Percentiles rank a stretch among this genome's conserved stretches.
Evolutionary conservation across 371 early-diverging fungal genomes (phyloP).

Genomic region (Amoeboaphelidium protococcarum): DNA sequence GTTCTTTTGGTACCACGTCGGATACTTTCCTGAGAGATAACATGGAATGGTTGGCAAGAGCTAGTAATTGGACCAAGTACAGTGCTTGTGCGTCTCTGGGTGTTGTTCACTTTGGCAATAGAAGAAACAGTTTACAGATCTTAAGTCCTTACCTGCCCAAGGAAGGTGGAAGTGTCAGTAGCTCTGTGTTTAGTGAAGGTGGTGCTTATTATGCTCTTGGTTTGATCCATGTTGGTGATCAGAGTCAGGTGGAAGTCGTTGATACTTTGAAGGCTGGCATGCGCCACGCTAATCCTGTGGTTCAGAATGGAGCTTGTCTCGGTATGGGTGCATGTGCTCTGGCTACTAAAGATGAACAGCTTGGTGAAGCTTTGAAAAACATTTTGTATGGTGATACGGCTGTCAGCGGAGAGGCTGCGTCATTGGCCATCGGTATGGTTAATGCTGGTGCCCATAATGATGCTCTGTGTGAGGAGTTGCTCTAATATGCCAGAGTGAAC

Average conservation of each 20-base stretch:
- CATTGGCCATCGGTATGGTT: slow-evolving; percentile 86
- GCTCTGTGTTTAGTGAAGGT: slow-evolving; percentile 78
- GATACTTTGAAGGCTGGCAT: slow-evolving; percentile 12
- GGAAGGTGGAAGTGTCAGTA: slow-evolving; percentile 35
- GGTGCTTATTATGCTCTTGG: slow-evolving; percentile 95
- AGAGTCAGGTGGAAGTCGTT: slow-evolving; percentile 46
- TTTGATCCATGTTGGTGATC: slow-evolving; percentile 72
- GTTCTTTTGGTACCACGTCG: slow-evolving; percentile 93
- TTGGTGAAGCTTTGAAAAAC: slow-evolving; percentile 59
- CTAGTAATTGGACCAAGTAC: slow-evolving; percentile 97
- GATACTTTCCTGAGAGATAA: slow-evolving; percentile 94
- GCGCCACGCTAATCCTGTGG: slow-evolving; percentile 60
- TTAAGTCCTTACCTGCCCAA: slow-evolving; percentile 81
- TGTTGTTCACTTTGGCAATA: slow-evolving; percentile 93
- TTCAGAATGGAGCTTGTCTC: slow-evolving; percentile 93
- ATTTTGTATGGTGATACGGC: slow-evolving; percentile 77
- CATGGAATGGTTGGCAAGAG: slow-evolving; percentile 86
- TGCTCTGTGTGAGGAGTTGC: slow-evolving; percentile 68
- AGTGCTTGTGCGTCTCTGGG: slow-evolving; percentile 95
- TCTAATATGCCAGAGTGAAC: slow-evolving; percentile 81
- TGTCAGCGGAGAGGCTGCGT: slow-evolving; percentile 92
- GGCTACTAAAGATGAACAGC: slow-evolving; percentile 66
- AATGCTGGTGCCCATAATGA: slow-evolving; percentile 75
- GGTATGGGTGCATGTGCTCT: slow-evolving; percentile 91
- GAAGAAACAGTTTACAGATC: slow-evolving; percentile 50